Evolutionary conservation across 805 yeast genomes (phyloP), one percentile per base, ranked within the genome.

Genomic region (Soucietia sequanensis): DNA sequence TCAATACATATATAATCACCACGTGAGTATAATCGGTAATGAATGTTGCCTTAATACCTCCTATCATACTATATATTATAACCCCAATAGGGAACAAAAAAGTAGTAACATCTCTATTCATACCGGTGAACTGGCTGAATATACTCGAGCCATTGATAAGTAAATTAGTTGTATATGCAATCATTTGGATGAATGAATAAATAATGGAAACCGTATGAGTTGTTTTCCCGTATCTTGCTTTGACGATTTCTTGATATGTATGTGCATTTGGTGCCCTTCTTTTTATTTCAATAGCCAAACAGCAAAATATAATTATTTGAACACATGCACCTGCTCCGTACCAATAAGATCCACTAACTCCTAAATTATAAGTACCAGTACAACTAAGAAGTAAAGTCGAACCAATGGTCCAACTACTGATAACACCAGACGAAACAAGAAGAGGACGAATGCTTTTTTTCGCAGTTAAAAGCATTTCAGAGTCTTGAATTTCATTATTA

Each of bases 111-210:
- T 80, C 82, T 3, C 82, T 75, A 57, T 83, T 68, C 73, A 70
- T 70, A 1, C 96, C 96, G 2, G 96, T 88, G 43, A 90, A 69
- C 48, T 82, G 84, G 43, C 63, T 71, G 36, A 89, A 80, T 5
- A 87, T 84, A 1, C 95, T 93, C 29, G 95, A 80, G 22, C 95
- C 96, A 41, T 96, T 96, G 4, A 95, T 82, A 34, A 90, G 68
- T 28, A 90, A 72, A 47, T 61, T 53, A 1, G 69, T 54, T 4
- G 69, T 54, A 26, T 62, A 58, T 34, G 65, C 55, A 29, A 60
- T 49, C 42, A 68, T 66, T 11, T 66, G 64, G 9, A 62, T 62
- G 11, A 62, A 45, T 26, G 63, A 58, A 40, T 67, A 68, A 37
- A 58, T 54, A 25, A 62, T 40, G 30, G 55, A 57, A 15, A 63